Evolutionary conservation across 352 stramenopile species (phyloP).

Genomic region (Phytophthora foliorum): DNA sequence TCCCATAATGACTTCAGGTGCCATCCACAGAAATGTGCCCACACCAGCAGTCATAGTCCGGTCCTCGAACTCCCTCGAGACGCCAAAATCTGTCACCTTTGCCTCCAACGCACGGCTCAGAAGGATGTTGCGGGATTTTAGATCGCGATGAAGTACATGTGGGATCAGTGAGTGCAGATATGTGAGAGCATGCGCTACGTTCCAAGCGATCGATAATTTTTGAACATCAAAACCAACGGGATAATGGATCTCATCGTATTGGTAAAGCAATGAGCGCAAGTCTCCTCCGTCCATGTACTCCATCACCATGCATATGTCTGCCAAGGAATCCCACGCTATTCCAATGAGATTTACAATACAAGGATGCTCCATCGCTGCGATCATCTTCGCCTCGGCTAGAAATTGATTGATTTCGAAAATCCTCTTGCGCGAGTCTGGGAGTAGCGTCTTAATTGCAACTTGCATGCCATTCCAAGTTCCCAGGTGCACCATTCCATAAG

Average conservation of each 20-base stretch:
- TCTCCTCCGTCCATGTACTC: constrained; percentile 55
- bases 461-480: constrained; percentile 39
- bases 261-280: constrained; percentile 29
- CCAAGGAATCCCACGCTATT: constrained; percentile 43
- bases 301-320: constrained; percentile 37
- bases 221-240: constrained; percentile 5
- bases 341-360: constrained; percentile 28
- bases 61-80: constrained; percentile 16
- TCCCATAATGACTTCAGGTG: constrained; percentile 23
- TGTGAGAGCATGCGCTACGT: constrained; percentile 10
- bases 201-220: constrained; percentile 11
- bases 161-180: constrained; percentile 28
- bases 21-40: constrained; percentile 24
- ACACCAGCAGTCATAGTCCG: constrained; percentile 28
- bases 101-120: constrained; percentile 40
- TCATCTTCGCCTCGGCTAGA: constrained; percentile 53
- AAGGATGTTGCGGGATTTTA: constrained; percentile 71
- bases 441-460: constrained; percentile 57
- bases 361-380: constrained; percentile 53
- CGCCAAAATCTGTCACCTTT: constrained; percentile 63
- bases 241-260: not conserved
- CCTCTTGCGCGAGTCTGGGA: constrained; percentile 42
- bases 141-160: constrained; percentile 51
- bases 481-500: constrained; percentile 44
- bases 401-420: constrained; percentile 51